A percentile compares a stretch with the other conserved stretches of the same genome.
Conservation (phyloP, 1,139 yeast genomes). For the Blastobotrys niveus region DNA sequence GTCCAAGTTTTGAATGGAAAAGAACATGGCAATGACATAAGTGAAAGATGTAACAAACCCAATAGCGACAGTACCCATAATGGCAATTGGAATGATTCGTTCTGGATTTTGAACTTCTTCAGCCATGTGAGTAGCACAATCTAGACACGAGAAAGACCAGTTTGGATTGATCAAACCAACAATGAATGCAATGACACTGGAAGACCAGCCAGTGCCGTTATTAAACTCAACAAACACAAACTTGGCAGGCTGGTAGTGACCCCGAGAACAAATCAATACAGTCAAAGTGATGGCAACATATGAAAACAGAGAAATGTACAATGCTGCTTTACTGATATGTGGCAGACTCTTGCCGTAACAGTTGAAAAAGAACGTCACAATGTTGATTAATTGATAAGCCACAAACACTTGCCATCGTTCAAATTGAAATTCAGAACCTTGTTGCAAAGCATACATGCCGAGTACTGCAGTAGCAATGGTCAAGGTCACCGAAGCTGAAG, state of each 20-base stretch:
- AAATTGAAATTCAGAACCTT: conserved; percentile 22
- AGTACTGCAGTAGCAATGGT: conserved; percentile 19
- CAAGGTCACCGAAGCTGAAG: conserved; percentile 27
- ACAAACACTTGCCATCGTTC: conserved; percentile 51
- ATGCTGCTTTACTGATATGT: conserved; percentile 39
- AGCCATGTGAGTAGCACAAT: conserved; percentile 57
- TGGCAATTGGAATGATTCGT: conserved; percentile 50
- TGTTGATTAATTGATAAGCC: conserved; percentile 35
- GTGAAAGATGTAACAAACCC: conserved; percentile 52
- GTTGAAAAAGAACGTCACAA: conserved; percentile 34
- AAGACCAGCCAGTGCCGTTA: conserved; percentile 53
- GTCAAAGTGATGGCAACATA: conserved; percentile 46
- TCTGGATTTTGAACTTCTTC: conserved; percentile 51
- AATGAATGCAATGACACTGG: conserved; percentile 50
- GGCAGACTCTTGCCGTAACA: conserved; percentile 38
- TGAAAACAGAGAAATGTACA: conserved; percentile 46
- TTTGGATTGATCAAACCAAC: conserved; percentile 54
- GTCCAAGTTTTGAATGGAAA: conserved; percentile 48
- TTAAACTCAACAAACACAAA: conserved; percentile 48
- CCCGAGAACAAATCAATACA: conserved; percentile 45
- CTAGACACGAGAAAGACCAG: conserved; percentile 56
- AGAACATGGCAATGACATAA: conserved; percentile 53
- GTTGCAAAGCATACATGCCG: conserved; percentile 23
- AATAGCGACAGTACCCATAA: conserved; percentile 51
- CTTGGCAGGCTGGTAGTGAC: conserved; percentile 43